Evolutionary conservation across 2,329 filamentous ascomycete genomes (phyloP).

Genomic region (Penicillium paneum): DNA sequence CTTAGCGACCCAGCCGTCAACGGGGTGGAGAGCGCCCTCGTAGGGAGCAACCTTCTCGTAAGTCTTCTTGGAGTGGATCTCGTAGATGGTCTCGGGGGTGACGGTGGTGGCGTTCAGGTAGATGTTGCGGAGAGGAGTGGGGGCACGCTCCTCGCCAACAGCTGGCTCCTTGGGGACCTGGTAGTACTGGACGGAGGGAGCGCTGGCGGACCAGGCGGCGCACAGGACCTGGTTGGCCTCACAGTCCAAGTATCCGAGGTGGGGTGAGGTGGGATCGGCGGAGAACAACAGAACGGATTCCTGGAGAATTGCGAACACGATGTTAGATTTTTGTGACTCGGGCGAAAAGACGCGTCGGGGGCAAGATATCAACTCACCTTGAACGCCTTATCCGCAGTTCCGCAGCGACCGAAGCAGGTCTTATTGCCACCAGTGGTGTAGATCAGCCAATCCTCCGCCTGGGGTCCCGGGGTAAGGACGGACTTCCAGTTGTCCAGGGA

Average conservation of each 20-base stretch:
- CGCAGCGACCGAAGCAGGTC: conserved; percentile 61
- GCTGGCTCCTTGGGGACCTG: conserved; percentile 52
- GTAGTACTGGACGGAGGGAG: conserved; percentile 58
- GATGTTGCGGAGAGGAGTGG: conserved; percentile 53
- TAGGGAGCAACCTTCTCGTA: conserved; percentile 53
- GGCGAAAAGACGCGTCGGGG: background rate
- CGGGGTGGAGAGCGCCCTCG: conserved; percentile 60
- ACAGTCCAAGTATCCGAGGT: conserved; percentile 59
- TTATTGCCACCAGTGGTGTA: conserved; percentile 63
- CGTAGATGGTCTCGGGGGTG: conserved; percentile 55
- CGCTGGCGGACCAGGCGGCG: conserved; percentile 57
- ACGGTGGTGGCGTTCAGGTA: conserved; percentile 57
- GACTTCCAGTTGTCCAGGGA: conserved; percentile 58
- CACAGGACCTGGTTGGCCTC: conserved; percentile 58
- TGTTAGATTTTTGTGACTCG: conserved; percentile 2
- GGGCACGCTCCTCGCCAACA: conserved; percentile 51
- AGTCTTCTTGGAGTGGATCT: conserved; percentile 55
- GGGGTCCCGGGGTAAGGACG: conserved; percentile 44
- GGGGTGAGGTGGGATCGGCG: conserved; percentile 53
- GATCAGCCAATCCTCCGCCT: conserved; percentile 56
- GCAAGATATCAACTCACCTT: conserved; percentile 37
- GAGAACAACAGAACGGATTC: conserved; percentile 54
- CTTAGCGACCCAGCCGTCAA: conserved; percentile 56
- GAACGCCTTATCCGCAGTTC: conserved; percentile 52
- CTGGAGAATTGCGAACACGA: conserved; percentile 32